phyloP scores from a whole-genome alignment of 2,329 filamentous ascomycete genomes.

The Curvularia verruculosa region DNA sequence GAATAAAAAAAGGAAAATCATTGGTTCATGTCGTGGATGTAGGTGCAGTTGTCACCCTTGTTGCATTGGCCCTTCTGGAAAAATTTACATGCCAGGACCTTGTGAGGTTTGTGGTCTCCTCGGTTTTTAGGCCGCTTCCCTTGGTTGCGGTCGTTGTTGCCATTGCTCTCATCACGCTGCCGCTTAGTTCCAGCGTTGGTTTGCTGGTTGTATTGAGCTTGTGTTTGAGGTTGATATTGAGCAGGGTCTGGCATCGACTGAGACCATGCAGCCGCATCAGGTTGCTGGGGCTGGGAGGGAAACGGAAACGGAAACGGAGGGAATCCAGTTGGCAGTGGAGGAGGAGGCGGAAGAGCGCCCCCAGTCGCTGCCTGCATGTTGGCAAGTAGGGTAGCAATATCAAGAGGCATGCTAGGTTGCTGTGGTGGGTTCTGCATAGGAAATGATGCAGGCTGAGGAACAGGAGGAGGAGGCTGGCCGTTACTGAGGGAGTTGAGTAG shows the following conservation, averaged over 20 bases:
- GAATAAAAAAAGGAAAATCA: background rate
- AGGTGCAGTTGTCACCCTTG: slow-evolving; percentile 76
- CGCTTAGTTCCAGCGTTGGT: slow-evolving; percentile 46
- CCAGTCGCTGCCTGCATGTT: slow-evolving; percentile 30
- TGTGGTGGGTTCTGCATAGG: slow-evolving; percentile 21
- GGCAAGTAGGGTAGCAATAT: slow-evolving; percentile 32
- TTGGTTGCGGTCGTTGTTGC: slow-evolving; percentile 48
- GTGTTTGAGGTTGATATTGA: slow-evolving; percentile 17
- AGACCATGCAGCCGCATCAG: slow-evolving; percentile 16
- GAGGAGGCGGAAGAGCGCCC: slow-evolving; percentile 29
- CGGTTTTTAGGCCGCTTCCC: slow-evolving; percentile 57
- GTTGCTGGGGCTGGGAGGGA: slow-evolving; percentile 21
- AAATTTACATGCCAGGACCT: slow-evolving; percentile 66
- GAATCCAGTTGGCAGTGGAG: slow-evolving; percentile 30
- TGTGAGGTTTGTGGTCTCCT: slow-evolving; percentile 40
- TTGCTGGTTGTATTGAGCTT: slow-evolving; percentile 33
- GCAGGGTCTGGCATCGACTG: slow-evolving; percentile 23
- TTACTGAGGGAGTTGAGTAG: slow-evolving; percentile 30
- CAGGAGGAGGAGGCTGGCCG: slow-evolving; percentile 22
- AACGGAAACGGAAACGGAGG: slow-evolving; percentile 25
- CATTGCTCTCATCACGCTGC: slow-evolving; percentile 40
- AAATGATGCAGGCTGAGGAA: slow-evolving; percentile 21
- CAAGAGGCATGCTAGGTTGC: slow-evolving; percentile 24
- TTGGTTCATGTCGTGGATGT: slow-evolving; percentile 64
- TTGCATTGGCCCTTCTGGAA: slow-evolving; percentile 74